These are phyloP conservation scores for Dothideomycetidae sp. DNA, from an alignment of 2,329 filamentous ascomycete species.

Conservation along the genomic window DNA sequence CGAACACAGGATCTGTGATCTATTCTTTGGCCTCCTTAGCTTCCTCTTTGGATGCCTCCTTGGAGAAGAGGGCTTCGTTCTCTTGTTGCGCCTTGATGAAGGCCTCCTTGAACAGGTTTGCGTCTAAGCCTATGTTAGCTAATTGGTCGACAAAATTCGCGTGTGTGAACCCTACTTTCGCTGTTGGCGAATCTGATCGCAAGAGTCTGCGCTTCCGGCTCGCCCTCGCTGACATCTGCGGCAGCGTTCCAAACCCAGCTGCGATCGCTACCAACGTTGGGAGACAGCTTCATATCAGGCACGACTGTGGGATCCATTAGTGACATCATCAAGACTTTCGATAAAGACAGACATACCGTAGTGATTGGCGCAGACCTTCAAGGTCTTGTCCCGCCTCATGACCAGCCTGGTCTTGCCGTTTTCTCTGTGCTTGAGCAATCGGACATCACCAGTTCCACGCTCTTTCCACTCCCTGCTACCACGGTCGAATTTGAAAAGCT, in stretches of 20 bases:
- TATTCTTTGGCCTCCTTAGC: too few relatives aligned
- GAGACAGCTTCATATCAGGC: conserved; percentile 95
- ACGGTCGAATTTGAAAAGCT: conserved; percentile 96
- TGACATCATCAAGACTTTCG: conserved; percentile 4
- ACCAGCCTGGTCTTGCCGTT: conserved; percentile 95
- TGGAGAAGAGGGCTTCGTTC: conserved; percentile 71
- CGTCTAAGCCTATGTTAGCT: conserved; percentile 43
- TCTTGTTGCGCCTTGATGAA: conserved; percentile 96
- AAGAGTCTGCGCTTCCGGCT: conserved; percentile 88
- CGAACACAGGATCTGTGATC: too few relatives aligned
- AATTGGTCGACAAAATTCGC: not conserved
- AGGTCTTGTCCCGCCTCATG: conserved; percentile 98
- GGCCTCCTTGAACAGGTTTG: conserved; percentile 92
- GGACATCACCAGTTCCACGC: conserved; percentile 90
- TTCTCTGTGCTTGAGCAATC: conserved; percentile 96
- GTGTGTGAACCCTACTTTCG: conserved; percentile 53
- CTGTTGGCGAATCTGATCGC: conserved; percentile 96
- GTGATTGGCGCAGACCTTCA: conserved; percentile 99
- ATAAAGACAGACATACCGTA: conserved; percentile 54
- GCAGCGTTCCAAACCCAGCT: conserved; percentile 99
- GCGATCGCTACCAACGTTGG: conserved; percentile 94
- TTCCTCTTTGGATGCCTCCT: conserved; percentile 12
- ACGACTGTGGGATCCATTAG: conserved; percentile 50
- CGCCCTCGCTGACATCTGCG: conserved; percentile 94
- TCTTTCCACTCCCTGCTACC: conserved; percentile 97